phyloP scores from a whole-genome alignment of 202 grass and related monocot species.

The Carex sylvatica region DNA sequence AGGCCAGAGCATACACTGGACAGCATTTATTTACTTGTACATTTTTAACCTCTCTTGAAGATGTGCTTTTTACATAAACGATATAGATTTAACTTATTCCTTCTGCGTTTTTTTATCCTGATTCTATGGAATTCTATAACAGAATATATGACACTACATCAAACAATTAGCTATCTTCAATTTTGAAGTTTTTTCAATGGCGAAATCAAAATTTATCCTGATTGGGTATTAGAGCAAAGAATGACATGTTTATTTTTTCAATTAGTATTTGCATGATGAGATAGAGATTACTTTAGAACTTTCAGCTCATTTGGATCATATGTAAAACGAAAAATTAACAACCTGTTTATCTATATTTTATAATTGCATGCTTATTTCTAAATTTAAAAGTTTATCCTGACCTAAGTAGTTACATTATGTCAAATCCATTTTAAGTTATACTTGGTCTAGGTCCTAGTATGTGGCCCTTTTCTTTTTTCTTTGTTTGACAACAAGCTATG shows the following conservation, averaged over 20 bases:
- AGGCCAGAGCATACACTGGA: not conserved
- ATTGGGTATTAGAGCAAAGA: not conserved
- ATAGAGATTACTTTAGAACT: not conserved
- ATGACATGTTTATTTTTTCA: not conserved
- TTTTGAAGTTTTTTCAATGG: not conserved
- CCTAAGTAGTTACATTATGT: not conserved
- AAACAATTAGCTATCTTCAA: not conserved
- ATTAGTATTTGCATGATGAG: not conserved
- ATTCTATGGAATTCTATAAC: not conserved
- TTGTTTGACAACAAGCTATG: not conserved
- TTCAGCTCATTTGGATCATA: not conserved
- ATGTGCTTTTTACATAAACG: not conserved
- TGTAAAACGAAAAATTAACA: not conserved
- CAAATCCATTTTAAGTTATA: not conserved
- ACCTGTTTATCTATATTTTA: not conserved
- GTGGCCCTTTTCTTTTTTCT: not conserved
- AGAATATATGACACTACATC: not conserved
- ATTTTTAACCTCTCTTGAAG: not conserved
- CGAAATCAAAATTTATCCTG: not conserved
- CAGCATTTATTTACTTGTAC: not conserved
- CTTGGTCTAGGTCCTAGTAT: not conserved
- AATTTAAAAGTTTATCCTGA: not conserved
- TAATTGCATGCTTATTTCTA: not conserved
- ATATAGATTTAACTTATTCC: not conserved
- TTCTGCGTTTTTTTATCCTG: not conserved